Base-by-base conservation (phyloP, 202 grass and related monocot genomes). In the Sporobolus alterniflorus region DNA sequence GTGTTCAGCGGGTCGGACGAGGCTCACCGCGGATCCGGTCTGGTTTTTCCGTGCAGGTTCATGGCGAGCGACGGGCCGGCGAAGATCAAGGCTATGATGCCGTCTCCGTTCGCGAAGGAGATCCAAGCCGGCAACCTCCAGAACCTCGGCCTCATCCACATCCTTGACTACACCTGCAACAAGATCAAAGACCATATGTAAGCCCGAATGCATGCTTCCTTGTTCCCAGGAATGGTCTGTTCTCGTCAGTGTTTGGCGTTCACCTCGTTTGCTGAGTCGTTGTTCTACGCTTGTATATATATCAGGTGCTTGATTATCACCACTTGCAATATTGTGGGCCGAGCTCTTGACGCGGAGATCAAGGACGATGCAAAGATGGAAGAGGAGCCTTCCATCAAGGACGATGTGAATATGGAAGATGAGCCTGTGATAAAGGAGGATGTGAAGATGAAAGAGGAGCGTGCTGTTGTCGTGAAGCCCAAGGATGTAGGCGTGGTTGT, bases 91-190 rank as follows among this genome's bases (percentile, higher is more conserved):
- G 89, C 89, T 31, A 99, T 99, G 80, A 85, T 99, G 47, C 89
- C 93, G 24, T 88, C 88, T 28, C 66, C 85, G 60, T 92, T 96
- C 69, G 83, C 81, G 57, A 12, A 86, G 20, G 88, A 92, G 82
- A 82, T 99, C 22, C 84, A 70, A 73, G 92, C 93, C 3, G 97
- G 97, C 67, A 96, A 88, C 13, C 75, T 99, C n/a, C 89, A 91
- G 55, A 99, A 99, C 75, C 89, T 99, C 8, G 91, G 91, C 0
- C 78, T 99, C 56, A 55, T 99, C 78, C 87, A 85, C 51, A 69
- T 99, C 69, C 81, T 99, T 18, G 79, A 96, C 69, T 99, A 99
- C 79, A 94, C 93, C 48, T 88, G 89, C 93, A 99, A 94, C 77
- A 13, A 25, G 10, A 57, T 51, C 36, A 69, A 94, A 60, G 67